Conservation (phyloP, 352 stramenopile genomes). For the Phytophthora constricta region DNA sequence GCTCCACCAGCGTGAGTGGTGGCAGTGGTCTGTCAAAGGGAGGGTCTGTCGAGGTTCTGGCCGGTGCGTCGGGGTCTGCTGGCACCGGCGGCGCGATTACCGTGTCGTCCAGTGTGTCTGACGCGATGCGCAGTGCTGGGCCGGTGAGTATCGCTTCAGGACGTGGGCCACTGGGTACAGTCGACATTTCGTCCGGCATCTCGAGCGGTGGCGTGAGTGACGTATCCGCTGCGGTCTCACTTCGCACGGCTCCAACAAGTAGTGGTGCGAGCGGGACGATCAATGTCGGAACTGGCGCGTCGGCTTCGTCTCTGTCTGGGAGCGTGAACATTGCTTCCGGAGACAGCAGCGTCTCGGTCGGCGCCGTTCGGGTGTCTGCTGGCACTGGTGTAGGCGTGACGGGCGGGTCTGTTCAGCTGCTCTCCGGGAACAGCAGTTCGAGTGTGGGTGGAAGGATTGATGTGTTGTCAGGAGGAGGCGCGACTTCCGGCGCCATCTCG, state of each 20-base stretch:
- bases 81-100: slow-evolving; percentile 8
- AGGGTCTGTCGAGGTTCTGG: slow-evolving; percentile 35
- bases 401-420: slow-evolving; percentile 20
- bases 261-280: slow-evolving; percentile 19
- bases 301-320: slow-evolving; percentile 18
- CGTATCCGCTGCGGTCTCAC: slow-evolving; percentile 23
- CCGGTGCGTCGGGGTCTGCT: slow-evolving; percentile 6
- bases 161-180: slow-evolving; percentile 22
- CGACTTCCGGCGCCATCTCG: slow-evolving; percentile 17
- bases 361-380: slow-evolving; percentile 17
- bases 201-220: slow-evolving; percentile 9
- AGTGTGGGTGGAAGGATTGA: slow-evolving; percentile 19
- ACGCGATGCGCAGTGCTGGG: slow-evolving; percentile 26
- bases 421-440: slow-evolving; percentile 27
- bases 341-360: slow-evolving; percentile 16
- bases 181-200: slow-evolving; percentile 25
- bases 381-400: slow-evolving; percentile 17
- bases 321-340: slow-evolving; percentile 18
- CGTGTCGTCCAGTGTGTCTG: slow-evolving; percentile 19
- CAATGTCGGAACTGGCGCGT: slow-evolving; percentile 16
- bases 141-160: slow-evolving; percentile 23
- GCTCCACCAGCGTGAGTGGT: slow-evolving; percentile 13
- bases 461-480: slow-evolving; percentile 19
- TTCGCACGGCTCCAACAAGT: slow-evolving; percentile 20
- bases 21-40: slow-evolving; percentile 36